Base-by-base conservation (phyloP, 768 basidiomycete genomes). In the Tubosaeta brunneosetosa region DNA sequence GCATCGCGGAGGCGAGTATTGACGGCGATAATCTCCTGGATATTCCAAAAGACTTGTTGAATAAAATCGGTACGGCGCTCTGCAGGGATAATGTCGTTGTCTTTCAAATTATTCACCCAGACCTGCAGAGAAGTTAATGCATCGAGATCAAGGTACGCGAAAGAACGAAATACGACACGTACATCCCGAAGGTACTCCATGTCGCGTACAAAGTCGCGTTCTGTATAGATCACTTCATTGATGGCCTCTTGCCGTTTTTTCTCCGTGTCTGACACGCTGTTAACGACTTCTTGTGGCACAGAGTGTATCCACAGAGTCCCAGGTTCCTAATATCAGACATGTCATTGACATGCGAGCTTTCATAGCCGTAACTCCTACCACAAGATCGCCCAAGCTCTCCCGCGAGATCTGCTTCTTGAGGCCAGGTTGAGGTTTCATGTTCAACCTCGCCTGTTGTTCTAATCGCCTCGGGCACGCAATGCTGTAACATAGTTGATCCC, bases 141-240 rank as follows among this genome's bases (percentile, higher is more conserved):
- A 19, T 55, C 8, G 53, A 34, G 41, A 49, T 27, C 19, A 13
- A 25, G 25, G 27, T n/a, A 44, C 10, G 14, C 14, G 37, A 32
- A 19, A 46, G 6, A 44, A 51, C 5, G n/a, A 55, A 49, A 32
- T 19, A 48, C 44, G 33, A 36, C 12, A 63, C 90, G 61, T 63
- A 95, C 90, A 66, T 98, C 95, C 57, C 94, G 86, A 44, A 99
- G 80, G 65, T 98, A 98, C 71, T 99, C 97, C 83, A 98, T 83
- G 71, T 97, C 97, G 51, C 92, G 82, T 42, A 99, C 94, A 69
- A 99, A 98, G 73, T 98, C 97, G 26, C 94, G 82, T 67, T 98
- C 97, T 8, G 97, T 99, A 57, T 83, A 83, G 51, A 83, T 85
- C 33, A 97, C 91, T 73, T 99, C 97, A 65, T 98, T 97, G 74